Evolutionary conservation across 148 eudicot genomes (phyloP).

Genomic region (Rheum nobile): DNA sequence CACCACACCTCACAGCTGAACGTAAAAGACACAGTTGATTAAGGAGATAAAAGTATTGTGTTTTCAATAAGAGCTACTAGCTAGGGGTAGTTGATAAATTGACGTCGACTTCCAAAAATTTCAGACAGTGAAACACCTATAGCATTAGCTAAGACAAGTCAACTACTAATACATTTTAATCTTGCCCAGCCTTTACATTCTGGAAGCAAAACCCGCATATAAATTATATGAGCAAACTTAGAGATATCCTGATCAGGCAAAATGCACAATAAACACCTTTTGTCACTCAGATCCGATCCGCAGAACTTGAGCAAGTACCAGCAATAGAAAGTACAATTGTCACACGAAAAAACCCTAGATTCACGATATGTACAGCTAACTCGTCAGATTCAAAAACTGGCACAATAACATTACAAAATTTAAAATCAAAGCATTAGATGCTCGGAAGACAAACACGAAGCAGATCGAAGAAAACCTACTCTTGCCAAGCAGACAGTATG

Average conservation of each 20-base stretch:
- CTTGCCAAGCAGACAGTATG: constrained; percentile 8
- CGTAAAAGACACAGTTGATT: not conserved
- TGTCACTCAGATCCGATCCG: not conserved
- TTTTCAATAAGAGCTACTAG: not conserved
- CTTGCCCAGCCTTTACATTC: not conserved
- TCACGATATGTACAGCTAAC: not conserved
- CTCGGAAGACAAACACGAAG: not conserved
- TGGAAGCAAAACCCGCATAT: not conserved
- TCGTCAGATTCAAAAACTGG: not conserved
- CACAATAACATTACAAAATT: not conserved
- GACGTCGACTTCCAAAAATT: not conserved
- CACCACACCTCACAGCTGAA: not conserved
- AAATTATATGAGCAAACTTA: not conserved
- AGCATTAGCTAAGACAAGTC: too few species aligned
- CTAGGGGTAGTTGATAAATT: not conserved
- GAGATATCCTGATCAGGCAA: not conserved
- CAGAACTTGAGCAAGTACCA: not conserved
- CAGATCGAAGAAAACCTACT: constrained; percentile 7
- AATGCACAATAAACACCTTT: not conserved
- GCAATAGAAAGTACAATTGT: not conserved
- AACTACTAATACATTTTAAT: not conserved
- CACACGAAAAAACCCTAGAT: not conserved
- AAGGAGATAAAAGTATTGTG: too few species aligned
- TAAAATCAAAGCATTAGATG: not conserved
- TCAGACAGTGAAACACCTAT: too few species aligned